Base-by-base conservation (phyloP, 1,139 yeast species). In the Meyerozyma elateridarum region DNA sequence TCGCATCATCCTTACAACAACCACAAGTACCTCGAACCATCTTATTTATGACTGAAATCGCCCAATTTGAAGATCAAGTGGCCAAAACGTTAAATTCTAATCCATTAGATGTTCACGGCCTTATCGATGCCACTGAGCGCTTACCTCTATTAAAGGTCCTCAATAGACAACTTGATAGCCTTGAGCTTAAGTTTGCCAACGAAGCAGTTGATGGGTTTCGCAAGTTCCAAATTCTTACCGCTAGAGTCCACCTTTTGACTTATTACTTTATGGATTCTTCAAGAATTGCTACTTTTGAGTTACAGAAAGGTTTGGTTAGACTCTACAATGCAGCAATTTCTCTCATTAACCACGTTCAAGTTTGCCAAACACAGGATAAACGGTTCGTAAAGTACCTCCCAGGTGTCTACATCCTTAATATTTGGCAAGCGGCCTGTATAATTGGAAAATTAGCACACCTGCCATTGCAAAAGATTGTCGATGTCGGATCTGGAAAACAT, bases 351-450 rank as follows among this genome's bases (percentile, higher is more conserved):
- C 95, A 85, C 53, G 76, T 85, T 8, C 72, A 75, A 33, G 52
- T 64, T 15, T 77, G 88, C 41, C 79, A 82, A 41, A 61, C 66
- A 11, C 64, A 72, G 19, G 79, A 82, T 48, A 71, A 73, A 28
- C 66, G 66, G 27, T 82, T 87, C 46, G 74, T 88, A 46, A 75
- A 73, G 44, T 87, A 83, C 51, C 67, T 89, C 33, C 97, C 97
- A 0, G 88, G 85, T 33, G 88, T 84, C 4, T 82, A 82, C 54
- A 77, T 85, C 3, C 66, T 85, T 41, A 79, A 79, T 35, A 72
- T 88, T 28, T 88, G 97, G 96, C 96, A 89, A 56, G 84, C 96
- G 1, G 79, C 95, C 1, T 83, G 89, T 48, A 78, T 89, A 28
- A 76, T 91, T 21, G 84, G 85, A 36, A 82, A 85, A 47, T 64